Evolutionary conservation across 2,329 filamentous ascomycete species (phyloP), one percentile per base, ranked within the genome.

Genomic region (Metarhizium robertsii): DNA sequence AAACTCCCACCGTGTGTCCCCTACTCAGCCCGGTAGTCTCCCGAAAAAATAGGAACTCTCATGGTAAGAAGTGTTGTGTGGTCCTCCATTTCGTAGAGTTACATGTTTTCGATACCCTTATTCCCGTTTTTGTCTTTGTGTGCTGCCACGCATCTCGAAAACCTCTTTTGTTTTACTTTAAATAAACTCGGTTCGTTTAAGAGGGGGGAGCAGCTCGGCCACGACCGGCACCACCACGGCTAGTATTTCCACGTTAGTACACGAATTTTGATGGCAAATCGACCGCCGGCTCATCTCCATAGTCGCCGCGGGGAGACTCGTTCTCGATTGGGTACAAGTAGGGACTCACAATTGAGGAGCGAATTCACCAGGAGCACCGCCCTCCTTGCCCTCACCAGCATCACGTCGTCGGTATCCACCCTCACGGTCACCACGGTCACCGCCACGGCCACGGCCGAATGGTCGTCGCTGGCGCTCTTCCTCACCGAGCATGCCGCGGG

Each of bases 401-500:
- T 95, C 90, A 72, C 92, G 88, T 77, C 92, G 86, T 77, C 92
- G 83, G 85, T 96, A 96, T 73, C 88, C 89, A 74, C 92, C 92
- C 77, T 91, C 86, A 69, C 88, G 87, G 76, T 89, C 87, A 67
- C 88, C 88, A 78, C 88, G 86, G 71, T 79, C 83, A 32, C 56
- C 56, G 65, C 86, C 86, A 78, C 84, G 81, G 71, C 88, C 86
- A 79, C 90, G 87, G 76, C 88, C 87, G 71, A 89, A 90, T 66
- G 88, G 86, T 78, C 90, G 86, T 73, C 87, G 84, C 81, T 94
- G 90, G 78, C 81, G 81, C 73, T 86, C 83, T 63, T 81, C 79
- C 74, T 95, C 92, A 69, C 91, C 91, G 81, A 97, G 86, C 94
- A 99, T 97, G 74, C 94, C 94, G 72, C 94, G 92, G 73, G 94